A percentile compares a stretch with the other conserved stretches of the same genome.
Conservation (phyloP, 768 basidiomycete species). For the Tephrocybe sp. region DNA sequence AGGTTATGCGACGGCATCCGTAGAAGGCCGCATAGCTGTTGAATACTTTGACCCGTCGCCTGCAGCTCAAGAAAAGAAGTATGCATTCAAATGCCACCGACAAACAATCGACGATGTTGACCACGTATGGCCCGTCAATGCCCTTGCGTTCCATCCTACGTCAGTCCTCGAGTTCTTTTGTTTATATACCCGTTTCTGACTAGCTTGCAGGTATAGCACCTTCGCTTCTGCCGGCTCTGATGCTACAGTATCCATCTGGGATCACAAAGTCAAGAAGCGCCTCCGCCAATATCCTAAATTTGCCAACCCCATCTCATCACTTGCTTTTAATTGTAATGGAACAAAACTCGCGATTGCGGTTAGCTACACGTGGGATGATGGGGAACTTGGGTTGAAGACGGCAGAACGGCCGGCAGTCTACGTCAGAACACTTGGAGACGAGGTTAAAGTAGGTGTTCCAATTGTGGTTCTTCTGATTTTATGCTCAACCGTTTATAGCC, state of each 20-base stretch:
- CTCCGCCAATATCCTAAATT: constrained; percentile 88
- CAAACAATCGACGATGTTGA: constrained; percentile 88
- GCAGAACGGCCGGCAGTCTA: constrained; percentile 60
- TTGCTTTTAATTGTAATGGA: constrained; percentile 84
- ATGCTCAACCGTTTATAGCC: constrained; percentile 9
- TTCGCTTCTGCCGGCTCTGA: constrained; percentile 97
- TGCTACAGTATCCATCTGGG: constrained; percentile 93
- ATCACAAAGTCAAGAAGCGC: constrained; percentile 94
- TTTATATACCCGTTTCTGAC: neutral
- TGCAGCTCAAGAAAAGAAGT: constrained; percentile 76
- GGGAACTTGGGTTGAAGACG: constrained; percentile 66
- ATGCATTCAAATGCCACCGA: constrained; percentile 97
- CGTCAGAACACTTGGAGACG: constrained; percentile 67
- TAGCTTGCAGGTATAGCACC: constrained; percentile 69
- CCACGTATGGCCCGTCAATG: constrained; percentile 95
- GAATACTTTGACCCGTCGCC: constrained; percentile 91
- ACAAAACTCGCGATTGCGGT: constrained; percentile 78
- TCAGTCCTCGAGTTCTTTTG: constrained; percentile 31
- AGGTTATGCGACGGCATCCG: constrained; percentile 93
- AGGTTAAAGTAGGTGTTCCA: constrained; percentile 57
- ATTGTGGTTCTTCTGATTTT: neutral
- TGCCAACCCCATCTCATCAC: constrained; percentile 66
- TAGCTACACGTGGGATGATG: constrained; percentile 90
- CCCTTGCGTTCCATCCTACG: constrained; percentile 90
- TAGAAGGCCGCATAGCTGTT: constrained; percentile 94